Evolutionary conservation across 139 green algal species (phyloP), one percentile per base, ranked within the genome.

Genomic region (Picochlorum sp.): DNA sequence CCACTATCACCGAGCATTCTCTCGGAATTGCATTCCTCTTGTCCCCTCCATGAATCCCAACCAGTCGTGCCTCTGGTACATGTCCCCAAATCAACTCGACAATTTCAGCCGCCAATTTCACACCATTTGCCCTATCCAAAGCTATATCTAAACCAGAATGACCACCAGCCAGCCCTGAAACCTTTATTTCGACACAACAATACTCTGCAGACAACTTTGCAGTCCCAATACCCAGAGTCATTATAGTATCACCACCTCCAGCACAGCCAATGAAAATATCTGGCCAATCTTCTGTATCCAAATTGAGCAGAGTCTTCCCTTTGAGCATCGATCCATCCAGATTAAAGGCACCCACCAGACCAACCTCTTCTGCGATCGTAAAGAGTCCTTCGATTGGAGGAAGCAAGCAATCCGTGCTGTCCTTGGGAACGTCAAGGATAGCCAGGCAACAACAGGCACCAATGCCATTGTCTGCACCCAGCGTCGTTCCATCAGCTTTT

Each of bases 211-310:
- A 53, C 1, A n/a, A 16, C 1, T 66, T 36, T 16, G 60, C 14
- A 0, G 6, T 5, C 62, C 76, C 57, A 50, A 57, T 52, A 4
- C 43, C 13, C 31, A 82, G 57, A 5, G 65, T 51, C 2, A 89
- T 36, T 9, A 57, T 57, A 33, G 58, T 74, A 76, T 88, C 80
- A 28, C 84, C 84, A 4, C 74, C 79, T 5, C 79, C 81, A 32
- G 78, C 41, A 49, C 84, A 91, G 18, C 84, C 81, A 3, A 88
- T 82, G 68, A 80, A 91, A 33, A 91, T 68, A 33, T 85, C 69
- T 5, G 66, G 70, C 79, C 83, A 90, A 57, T 88, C 79, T 62
- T 91, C 84, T 18, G 84, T 81, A 65, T 87, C 82, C 51, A 91
- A 47, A 59, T 91, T 91, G 2, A 91, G 67, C 67, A 89, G 57